Conservation (phyloP, 352 stramenopile species). For the Phytophthora macrochlamydospora region DNA sequence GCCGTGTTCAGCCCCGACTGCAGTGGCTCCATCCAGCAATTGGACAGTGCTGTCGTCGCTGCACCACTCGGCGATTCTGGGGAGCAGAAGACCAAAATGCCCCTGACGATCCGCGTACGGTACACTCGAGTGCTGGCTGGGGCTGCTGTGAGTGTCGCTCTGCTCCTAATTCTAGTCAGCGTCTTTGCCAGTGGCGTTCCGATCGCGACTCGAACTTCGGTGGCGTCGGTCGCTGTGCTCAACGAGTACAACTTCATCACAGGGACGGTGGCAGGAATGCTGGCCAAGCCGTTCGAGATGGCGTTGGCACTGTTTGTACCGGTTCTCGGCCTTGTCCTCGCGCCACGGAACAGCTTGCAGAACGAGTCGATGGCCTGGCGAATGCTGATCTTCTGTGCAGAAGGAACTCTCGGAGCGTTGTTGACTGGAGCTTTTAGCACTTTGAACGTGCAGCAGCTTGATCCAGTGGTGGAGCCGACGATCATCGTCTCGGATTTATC, state of each 20-base stretch:
- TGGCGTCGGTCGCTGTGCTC: slow-evolving; percentile 22
- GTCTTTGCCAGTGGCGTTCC: slow-evolving; percentile 35
- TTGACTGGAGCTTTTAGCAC: slow-evolving; percentile 56
- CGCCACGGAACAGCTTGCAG: slow-evolving; percentile 39
- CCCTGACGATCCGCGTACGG: slow-evolving; percentile 31
- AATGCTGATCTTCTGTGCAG: slow-evolving; percentile 22
- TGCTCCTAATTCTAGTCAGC: slow-evolving; percentile 29
- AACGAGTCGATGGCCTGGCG: slow-evolving; percentile 52
- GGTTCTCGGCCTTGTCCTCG: slow-evolving; percentile 45
- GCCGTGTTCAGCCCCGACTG: background rate
- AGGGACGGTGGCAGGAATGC: slow-evolving; percentile 34
- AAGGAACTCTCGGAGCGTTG: slow-evolving; percentile 33
- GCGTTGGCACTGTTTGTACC: slow-evolving; percentile 42
- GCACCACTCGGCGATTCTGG: slow-evolving; percentile 30
- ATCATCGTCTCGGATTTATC: slow-evolving; percentile 40
- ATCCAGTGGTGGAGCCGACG: slow-evolving; percentile 26
- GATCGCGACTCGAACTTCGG: slow-evolving; percentile 27
- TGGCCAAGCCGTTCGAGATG: slow-evolving; percentile 52
- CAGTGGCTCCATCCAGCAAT: slow-evolving; percentile 16
- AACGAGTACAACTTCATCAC: slow-evolving; percentile 64
- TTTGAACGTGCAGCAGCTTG: slow-evolving; percentile 45
- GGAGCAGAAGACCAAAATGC: slow-evolving; percentile 26
- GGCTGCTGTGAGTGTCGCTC: slow-evolving; percentile 17
- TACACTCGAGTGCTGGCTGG: slow-evolving; percentile 30
- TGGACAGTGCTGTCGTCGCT: slow-evolving; percentile 38